phyloP scores from a whole-genome alignment of 768 basidiomycete genomes.

The Leccinum sublutescens region DNA sequence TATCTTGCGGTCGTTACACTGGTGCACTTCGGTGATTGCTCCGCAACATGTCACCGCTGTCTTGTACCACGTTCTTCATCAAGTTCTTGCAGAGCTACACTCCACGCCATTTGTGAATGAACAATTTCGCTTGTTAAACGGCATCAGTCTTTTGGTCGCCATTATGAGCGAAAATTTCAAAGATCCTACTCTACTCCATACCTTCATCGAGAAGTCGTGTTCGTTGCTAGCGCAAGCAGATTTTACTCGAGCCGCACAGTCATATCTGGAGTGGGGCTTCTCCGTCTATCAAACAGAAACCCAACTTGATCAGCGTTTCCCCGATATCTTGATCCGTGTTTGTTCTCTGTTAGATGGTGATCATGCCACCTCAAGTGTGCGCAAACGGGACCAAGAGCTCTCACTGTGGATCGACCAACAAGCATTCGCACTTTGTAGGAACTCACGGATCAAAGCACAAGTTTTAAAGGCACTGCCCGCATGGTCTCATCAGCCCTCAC shows the following conservation, averaged over 20 bases:
- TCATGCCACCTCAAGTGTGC: slow-evolving; percentile 31
- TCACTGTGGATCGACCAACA: slow-evolving; percentile 64
- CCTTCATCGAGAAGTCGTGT: slow-evolving; percentile 64
- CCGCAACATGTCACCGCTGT: slow-evolving; percentile 50
- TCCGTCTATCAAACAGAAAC: slow-evolving; percentile 42
- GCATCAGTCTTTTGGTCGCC: slow-evolving; percentile 72
- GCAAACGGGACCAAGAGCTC: slow-evolving; percentile 46
- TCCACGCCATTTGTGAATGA: slow-evolving; percentile 76
- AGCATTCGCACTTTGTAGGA: slow-evolving; percentile 40
- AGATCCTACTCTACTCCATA: slow-evolving; percentile 59
- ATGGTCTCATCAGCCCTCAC: slow-evolving; percentile 69
- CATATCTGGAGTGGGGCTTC: slow-evolving; percentile 78
- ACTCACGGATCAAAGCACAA: slow-evolving; percentile 39
- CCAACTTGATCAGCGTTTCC: slow-evolving; percentile 50
- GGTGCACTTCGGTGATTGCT: slow-evolving; percentile 49
- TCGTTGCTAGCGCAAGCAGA: slow-evolving; percentile 67
- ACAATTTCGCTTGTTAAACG: slow-evolving; percentile 71
- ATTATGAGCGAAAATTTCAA: slow-evolving; percentile 54
- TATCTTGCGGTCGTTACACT: slow-evolving; percentile 55
- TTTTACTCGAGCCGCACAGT: slow-evolving; percentile 65
- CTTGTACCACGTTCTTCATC: slow-evolving; percentile 75
- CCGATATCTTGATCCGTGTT: slow-evolving; percentile 70
- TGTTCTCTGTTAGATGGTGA: slow-evolving; percentile 60
- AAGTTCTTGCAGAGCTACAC: slow-evolving; percentile 66
- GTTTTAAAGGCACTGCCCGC: slow-evolving; percentile 60